Evolutionary conservation across 176 grass and related monocot genomes (phyloP), one percentile per base, ranked within the genome.

Genomic region (Aegilops umbellulata): DNA sequence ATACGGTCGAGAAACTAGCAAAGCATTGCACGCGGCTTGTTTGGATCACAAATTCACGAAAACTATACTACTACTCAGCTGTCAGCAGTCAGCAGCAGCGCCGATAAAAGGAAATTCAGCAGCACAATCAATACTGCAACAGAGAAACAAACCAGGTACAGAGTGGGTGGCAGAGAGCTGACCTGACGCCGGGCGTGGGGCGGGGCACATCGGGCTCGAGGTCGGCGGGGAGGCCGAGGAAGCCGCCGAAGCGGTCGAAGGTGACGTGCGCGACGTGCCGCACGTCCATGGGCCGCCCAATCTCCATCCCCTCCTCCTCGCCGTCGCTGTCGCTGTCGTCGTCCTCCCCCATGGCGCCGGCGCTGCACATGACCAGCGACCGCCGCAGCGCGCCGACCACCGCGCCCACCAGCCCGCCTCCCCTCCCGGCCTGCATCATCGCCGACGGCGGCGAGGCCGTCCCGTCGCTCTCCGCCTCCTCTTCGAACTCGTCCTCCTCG

Each of bases 361-460:
- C 90, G 78, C 85, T 91, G 92, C 97, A 99, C 94, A 96, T 96
- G 79, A 96, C 97, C 24, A 99, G 90, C 23, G 97, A 99, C 85
- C 90, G 79, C 80, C 97, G 91, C 79, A 99, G 86, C 83, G 80
- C 94, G 71, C 90, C 90, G 36, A 91, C 87, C 62, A 97, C 69
- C 14, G 83, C 82, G 72, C 89, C 90, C 69, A 96, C 70, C 51
- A 99, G 93, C 71, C 95, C 95, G 14, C 91, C 74, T 39, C 60
- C 83, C 65, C 87, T 65, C 73, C 84, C 85, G 2, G 42, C 15
- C 69, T 76, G 83, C 67, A 87, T 49, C 85, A 90, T 90, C 86
- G 86, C 62, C 73, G 65, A 61, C 69, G 92, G 92, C 53, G 92
- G 93, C 27, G 92, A 94, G 66, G 82, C 79, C 76, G 97, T 77